phyloP scores from a whole-genome alignment of 2,329 filamentous ascomycete species.

The Salinomyces thailandicus region DNA sequence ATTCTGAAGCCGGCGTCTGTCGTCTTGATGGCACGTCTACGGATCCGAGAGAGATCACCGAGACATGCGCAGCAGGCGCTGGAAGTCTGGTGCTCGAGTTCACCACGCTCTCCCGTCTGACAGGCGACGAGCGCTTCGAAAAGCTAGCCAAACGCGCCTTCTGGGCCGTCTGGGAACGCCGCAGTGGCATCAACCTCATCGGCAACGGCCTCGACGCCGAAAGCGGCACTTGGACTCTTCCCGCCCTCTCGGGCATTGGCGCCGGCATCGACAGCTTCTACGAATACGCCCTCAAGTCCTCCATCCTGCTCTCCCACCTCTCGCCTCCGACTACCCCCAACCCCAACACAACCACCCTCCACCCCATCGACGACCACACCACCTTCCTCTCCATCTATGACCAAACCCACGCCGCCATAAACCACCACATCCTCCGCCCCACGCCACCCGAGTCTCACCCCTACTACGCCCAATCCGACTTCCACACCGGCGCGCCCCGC shows the following conservation, averaged over 20 bases:
- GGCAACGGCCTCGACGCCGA: conserved; percentile 90
- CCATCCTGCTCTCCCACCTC: conserved; percentile 75
- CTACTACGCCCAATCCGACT: conserved; percentile 84
- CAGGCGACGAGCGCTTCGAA: conserved; percentile 80
- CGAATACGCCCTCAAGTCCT: conserved; percentile 91
- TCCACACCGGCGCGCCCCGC: conserved; percentile 75
- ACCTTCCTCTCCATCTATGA: conserved; percentile 77
- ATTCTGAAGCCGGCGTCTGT: conserved; percentile 40
- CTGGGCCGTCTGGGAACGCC: conserved; percentile 88
- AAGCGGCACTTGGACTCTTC: conserved; percentile 70
- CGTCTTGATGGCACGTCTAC: conserved; percentile 31
- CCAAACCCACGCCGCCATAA: conserved; percentile 75
- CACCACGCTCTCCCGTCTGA: conserved; percentile 76
- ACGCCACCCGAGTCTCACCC: conserved; percentile 60
- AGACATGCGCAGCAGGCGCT: conserved; percentile 95
- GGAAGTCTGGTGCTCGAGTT: conserved; percentile 92
- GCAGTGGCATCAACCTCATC: conserved; percentile 76
- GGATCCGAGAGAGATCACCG: conserved; percentile 62
- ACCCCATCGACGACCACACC: conserved; percentile 42
- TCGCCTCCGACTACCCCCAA: conserved; percentile 30
- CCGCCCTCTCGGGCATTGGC: conserved; percentile 82
- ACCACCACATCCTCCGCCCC: conserved; percentile 72
- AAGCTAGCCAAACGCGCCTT: conserved; percentile 83
- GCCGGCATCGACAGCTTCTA: conserved; percentile 98
- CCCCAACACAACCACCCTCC: not conserved